Conservation (phyloP, 305 asterid species). For the Caryopteris hybrid region DNA sequence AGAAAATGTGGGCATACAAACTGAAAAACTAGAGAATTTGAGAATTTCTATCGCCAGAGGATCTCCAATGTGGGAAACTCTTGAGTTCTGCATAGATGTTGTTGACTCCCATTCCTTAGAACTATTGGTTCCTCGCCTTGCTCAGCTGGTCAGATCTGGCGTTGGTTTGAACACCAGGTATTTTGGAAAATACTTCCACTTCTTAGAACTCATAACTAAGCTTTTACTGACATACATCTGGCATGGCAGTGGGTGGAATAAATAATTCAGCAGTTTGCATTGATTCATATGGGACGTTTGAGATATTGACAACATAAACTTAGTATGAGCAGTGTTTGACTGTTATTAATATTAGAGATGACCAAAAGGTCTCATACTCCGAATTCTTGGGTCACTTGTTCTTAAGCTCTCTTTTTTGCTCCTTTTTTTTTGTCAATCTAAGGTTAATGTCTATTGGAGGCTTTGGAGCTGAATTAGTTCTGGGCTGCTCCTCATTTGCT, state of each 20-base stretch:
- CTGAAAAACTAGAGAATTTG: slow-evolving; percentile 91
- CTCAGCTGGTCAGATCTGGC: slow-evolving; percentile 80
- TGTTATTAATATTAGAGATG: too few relatives aligned
- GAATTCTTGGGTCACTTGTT: neutral
- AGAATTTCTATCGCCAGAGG: slow-evolving; percentile 91
- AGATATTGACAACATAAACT: neutral
- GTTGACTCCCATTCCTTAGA: slow-evolving; percentile 82
- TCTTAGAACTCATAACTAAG: neutral
- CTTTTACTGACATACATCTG: neutral
- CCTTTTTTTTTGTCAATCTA: neutral
- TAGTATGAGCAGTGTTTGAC: neutral
- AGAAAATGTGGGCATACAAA: slow-evolving; percentile 85
- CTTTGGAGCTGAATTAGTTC: too few relatives aligned
- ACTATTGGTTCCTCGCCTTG: slow-evolving; percentile 81
- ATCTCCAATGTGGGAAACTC: slow-evolving; percentile 99
- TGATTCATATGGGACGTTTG: neutral
- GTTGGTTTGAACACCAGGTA: slow-evolving; percentile 97
- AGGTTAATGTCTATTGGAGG: too few relatives aligned
- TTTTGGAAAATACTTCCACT: slow-evolving; percentile 1
- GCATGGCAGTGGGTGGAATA: neutral
- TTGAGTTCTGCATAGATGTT: slow-evolving; percentile 86
- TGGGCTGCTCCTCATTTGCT: too few relatives aligned
- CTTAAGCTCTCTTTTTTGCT: neutral
- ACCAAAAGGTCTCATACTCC: neutral
- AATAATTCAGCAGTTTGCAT: neutral